A percentile compares a stretch with the other conserved stretches of the same genome.
Evolutionary conservation across 257 asterid species (phyloP).

Genomic region (Fraxinus americana): DNA sequence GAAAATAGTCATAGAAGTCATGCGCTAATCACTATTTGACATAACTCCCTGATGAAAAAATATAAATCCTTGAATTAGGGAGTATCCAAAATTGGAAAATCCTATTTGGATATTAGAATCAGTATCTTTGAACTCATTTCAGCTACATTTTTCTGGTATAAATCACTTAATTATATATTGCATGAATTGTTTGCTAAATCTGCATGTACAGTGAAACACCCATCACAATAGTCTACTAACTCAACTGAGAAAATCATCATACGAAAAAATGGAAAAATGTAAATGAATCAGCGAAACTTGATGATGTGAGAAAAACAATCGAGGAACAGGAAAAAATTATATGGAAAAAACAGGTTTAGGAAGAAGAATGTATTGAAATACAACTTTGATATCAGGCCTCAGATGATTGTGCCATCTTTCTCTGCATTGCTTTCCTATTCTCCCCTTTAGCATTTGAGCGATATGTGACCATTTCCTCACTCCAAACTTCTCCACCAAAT

Average conservation of each 20-base stretch:
- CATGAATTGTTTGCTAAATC: too few relatives aligned
- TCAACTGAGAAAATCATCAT: not conserved
- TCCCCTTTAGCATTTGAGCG: constrained; percentile 71
- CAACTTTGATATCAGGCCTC: constrained; percentile 83
- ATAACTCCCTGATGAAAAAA: too few relatives aligned
- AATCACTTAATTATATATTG: not conserved
- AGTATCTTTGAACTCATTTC: not conserved
- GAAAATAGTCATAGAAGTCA: not conserved
- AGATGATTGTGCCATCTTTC: constrained; percentile 97
- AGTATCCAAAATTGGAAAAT: too few relatives aligned
- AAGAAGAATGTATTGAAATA: not conserved
- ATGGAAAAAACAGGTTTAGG: not conserved
- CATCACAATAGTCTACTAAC: too few relatives aligned
- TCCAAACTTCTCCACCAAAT: constrained; percentile 74
- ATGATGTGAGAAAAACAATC: not conserved
- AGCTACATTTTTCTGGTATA: not conserved
- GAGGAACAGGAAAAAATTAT: not conserved
- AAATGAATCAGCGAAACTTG: not conserved
- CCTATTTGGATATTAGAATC: too few relatives aligned
- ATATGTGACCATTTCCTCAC: constrained; percentile 82
- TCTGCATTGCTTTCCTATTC: constrained; percentile 93
- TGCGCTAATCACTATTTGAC: too few relatives aligned
- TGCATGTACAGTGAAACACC: too few relatives aligned
- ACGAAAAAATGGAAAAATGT: not conserved
- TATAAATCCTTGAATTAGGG: too few relatives aligned